Percentiles rank a stretch among this genome's conserved stretches.
Evolutionary conservation across 805 yeast genomes (phyloP).

Genomic region (Yamadazyma philogaea): DNA sequence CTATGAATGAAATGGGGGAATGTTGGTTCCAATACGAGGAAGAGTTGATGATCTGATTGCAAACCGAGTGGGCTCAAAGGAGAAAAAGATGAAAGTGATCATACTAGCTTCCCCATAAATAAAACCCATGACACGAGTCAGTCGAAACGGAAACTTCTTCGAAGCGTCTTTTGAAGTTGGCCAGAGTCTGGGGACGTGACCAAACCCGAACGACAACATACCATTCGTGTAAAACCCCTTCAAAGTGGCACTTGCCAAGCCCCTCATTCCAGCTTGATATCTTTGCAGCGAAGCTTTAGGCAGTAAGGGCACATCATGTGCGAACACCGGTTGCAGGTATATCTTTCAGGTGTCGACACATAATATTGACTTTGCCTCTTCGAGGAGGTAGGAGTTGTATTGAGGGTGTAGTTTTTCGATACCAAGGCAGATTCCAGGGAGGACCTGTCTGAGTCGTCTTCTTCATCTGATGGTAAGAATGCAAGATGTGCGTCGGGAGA

Average conservation of each 20-base stretch:
- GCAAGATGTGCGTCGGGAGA: conserved; percentile 1
- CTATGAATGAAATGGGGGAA: background rate
- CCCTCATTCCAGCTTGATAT: conserved; percentile 10
- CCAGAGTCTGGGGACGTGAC: background rate
- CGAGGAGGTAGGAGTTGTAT: background rate
- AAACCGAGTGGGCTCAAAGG: background rate
- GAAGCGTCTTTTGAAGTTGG: too few species aligned
- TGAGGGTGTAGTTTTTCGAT: background rate
- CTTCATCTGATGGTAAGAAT: conserved; percentile 1
- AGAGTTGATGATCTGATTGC: background rate
- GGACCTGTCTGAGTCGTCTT: background rate
- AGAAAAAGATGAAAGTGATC: too few species aligned
- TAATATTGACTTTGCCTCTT: conserved; percentile 15
- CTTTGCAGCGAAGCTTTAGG: conserved; percentile 31
- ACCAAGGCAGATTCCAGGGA: background rate
- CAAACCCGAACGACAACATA: background rate
- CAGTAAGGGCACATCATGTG: conserved; percentile 46
- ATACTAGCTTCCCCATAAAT: too few species aligned
- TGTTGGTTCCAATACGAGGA: background rate
- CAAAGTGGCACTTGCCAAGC: background rate
- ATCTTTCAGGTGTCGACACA: conserved; percentile 30
- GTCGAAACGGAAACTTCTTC: too few species aligned
- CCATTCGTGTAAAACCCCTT: background rate
- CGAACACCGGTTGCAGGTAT: conserved; percentile 35
- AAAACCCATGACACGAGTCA: too few species aligned